Evolutionary conservation across 352 stramenopile species (phyloP), one percentile per base, ranked within the genome.

Genomic region (Blastocystis sp.): DNA sequence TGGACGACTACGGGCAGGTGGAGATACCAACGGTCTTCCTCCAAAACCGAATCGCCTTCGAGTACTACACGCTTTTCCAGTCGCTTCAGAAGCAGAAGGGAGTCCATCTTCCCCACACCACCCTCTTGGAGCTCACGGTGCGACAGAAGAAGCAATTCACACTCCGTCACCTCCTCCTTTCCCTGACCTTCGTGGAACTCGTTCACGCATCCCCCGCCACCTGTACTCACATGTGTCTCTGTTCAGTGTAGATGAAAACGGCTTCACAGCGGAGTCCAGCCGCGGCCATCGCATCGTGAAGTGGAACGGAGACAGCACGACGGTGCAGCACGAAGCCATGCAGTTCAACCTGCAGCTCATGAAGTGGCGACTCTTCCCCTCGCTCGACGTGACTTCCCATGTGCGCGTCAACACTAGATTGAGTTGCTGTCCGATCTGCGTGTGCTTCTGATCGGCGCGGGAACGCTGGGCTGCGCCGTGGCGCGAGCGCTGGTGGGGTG

Each of bases 281-380:
- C 61, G 61, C 61, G 61, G 61, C 11, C 61, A 66, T 66, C 61
- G 61, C 11, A 34, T 66, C 7, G 61, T 66, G 40, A 34, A 66
- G 14, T 10, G 28, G 7, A 34, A 66, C 28, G 40, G n/a, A 7
- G 61, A 66, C 7, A 34, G 40, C 40, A n/a, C n/a, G 11, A 66
- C 40, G n/a, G 61, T 66, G 4, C 61, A 66, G 11, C 28, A 91
- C 28, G 53, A 97, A 78, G 97, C 95, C 0, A 94, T 97, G n/a
- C 94, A 98, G 89, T 91, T 99, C 67, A 99, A 99, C 90, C 89
- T 99, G 9, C 96, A 98, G 90, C 91, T 99, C 21, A 99, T 99
- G 97, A 94, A 96, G 53, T 99, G 97, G 97, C 92, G 96, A 3
- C 94, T 98, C 76, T 91, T 98, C 28, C 97, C 97, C 3, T 91